phyloP scores from a whole-genome alignment of 257 asterid species.

The Penstemon newberryi region DNA sequence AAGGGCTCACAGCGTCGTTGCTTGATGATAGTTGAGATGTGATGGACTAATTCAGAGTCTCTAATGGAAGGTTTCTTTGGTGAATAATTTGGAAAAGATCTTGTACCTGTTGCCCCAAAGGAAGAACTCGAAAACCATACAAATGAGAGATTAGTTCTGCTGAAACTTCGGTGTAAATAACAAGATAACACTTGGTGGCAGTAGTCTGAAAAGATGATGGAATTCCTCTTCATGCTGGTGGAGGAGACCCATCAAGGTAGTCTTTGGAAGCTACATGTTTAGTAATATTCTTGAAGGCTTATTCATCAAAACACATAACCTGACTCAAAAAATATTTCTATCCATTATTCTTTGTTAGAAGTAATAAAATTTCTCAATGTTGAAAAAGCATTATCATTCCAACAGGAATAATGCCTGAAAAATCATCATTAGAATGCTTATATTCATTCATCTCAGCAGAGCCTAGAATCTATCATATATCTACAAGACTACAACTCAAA shows the following conservation, averaged over 20 bases:
- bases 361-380: not conserved
- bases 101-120: constrained; percentile 33
- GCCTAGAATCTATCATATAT: not conserved
- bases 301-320: constrained; percentile 45
- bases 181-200: constrained; percentile 36
- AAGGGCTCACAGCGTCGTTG: constrained; percentile 68
- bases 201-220: constrained; percentile 39
- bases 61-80: constrained; percentile 69
- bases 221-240: constrained; percentile 64
- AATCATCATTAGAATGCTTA: not conserved
- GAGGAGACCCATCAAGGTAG: constrained; percentile 52
- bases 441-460: constrained; percentile 8
- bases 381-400: not conserved
- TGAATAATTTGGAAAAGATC: constrained; percentile 86
- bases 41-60: constrained; percentile 73
- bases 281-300: constrained; percentile 31
- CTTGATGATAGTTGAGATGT: constrained; percentile 64
- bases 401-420: constrained; percentile 6
- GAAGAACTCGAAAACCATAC: constrained; percentile 35
- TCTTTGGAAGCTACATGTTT: constrained; percentile 28
- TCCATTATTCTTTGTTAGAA: too few species aligned
- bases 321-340: not conserved
- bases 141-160: constrained; percentile 34
- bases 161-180: constrained; percentile 33
- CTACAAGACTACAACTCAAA: not conserved